Conservation (phyloP, 805 yeast genomes). For the Monosporozyma aquatica region DNA sequence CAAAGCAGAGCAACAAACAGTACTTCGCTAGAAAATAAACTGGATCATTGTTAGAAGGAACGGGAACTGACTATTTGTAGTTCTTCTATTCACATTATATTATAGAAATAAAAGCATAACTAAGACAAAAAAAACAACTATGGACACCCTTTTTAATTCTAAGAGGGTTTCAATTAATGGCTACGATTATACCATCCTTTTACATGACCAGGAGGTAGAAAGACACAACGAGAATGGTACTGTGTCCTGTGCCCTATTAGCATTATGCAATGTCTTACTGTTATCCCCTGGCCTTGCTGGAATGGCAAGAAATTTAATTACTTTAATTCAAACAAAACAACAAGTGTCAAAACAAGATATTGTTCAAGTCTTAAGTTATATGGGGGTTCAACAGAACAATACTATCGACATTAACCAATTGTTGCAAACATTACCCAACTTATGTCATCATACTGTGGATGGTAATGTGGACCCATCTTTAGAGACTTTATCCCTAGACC, state of each 20-base stretch:
- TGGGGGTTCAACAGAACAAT: slow-evolving; percentile 30
- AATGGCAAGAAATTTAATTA: slow-evolving; percentile 16
- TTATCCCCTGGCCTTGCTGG: slow-evolving; percentile 33
- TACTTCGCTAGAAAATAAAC: too few species aligned
- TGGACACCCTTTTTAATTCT: background rate
- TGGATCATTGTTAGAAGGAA: too few species aligned
- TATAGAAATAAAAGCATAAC: too few species aligned
- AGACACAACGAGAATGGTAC: background rate
- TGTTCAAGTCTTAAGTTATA: slow-evolving; percentile 43
- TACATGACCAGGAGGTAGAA: slow-evolving; percentile 56
- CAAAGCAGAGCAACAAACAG: too few species aligned
- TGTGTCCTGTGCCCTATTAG: slow-evolving; percentile 72
- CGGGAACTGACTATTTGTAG: too few species aligned
- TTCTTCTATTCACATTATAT: too few species aligned
- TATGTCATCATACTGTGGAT: slow-evolving; percentile 40
- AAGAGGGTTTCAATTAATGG: slow-evolving; percentile 30
- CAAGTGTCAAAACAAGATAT: slow-evolving; percentile 34
- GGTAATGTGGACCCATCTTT: background rate
- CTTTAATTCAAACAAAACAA: slow-evolving; percentile 26
- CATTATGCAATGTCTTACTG: slow-evolving; percentile 62
- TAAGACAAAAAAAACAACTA: background rate
- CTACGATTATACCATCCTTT: slow-evolving; percentile 39
- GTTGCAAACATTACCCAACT: slow-evolving; percentile 47
- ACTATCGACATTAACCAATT: slow-evolving; percentile 31
- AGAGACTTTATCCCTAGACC: slow-evolving; percentile 53